Percentiles rank a stretch among this genome's conserved stretches.
Evolutionary conservation across 345 rosid species (phyloP).

Genomic region (Arabidopsis arenosa): DNA sequence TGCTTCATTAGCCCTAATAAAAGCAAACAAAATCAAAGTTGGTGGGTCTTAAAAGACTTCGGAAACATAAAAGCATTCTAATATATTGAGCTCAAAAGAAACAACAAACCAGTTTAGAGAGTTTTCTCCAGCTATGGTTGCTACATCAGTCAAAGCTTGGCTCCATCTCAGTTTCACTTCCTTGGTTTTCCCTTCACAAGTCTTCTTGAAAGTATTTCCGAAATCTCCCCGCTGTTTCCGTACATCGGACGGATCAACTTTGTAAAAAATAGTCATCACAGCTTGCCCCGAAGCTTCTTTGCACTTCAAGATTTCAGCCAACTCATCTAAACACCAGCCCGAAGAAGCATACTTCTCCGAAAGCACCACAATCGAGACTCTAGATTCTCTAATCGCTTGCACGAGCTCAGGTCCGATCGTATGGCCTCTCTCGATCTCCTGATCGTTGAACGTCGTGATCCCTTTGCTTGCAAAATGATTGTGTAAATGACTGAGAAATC

Average conservation of each 20-base stretch:
- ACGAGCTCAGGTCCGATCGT: neutral
- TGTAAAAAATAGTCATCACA: neutral
- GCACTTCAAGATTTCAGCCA: slow-evolving; percentile 7
- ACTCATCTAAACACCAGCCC: neutral
- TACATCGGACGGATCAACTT: neutral
- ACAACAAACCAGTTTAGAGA: neutral
- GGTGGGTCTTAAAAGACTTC: neutral
- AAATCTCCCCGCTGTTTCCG: neutral
- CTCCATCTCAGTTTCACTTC: neutral
- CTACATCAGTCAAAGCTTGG: neutral
- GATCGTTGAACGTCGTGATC: neutral
- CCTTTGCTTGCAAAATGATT: neutral
- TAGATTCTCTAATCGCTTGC: slow-evolving; percentile 1
- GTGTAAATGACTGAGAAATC: slow-evolving; percentile 2
- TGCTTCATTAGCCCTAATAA: slow-evolving; percentile 17
- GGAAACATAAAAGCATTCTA: too few species aligned
- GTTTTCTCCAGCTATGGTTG: neutral
- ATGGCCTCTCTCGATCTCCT: neutral
- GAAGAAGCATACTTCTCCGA: neutral
- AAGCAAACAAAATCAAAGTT: neutral
- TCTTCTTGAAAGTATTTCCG: neutral
- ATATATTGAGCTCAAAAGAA: too few species aligned
- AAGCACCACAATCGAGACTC: neutral
- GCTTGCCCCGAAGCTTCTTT: neutral
- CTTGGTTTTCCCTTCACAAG: neutral